Base-by-base conservation (phyloP, 1,284 basidiomycete genomes). In the Pulveroboletus sp. region DNA sequence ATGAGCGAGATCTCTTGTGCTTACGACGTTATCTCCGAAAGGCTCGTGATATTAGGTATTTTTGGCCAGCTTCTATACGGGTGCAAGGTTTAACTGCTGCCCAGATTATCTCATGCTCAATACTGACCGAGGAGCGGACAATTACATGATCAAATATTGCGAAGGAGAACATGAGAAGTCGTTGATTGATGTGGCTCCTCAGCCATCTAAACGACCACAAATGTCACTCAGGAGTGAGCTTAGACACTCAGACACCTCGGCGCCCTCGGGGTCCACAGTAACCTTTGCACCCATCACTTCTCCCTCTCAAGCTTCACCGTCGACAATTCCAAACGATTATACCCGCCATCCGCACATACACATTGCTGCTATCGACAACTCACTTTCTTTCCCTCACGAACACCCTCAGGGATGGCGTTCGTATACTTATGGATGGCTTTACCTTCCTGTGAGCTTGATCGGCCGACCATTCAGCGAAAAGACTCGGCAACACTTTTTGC, bases 331-430 rank as follows among this genome's bases (percentile, higher is more conserved):
- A 28, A 68, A 72, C 2, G 78, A 81, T 55, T 84, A 80, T 64
- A 77, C 72, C 47, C 77, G 78, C 35, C 75, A 73, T 52, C 83
- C 84, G 3, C 83, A 85, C 61, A 85, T 92, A 29, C 92, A 93
- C 67, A 89, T 94, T 46, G 91, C 91, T 52, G 94, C 94, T 12
- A 96, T 96, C 59, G 94, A 96, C 69, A 96, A 96, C 70, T 94
- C 91, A 1, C 81, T 97, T 26, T 92, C 92, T 1, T 97, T 96
- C 68, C 94, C 91, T 40, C 90, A 92, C 61, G 88, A 92, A 66
- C 90, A 96, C 66, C 94, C 94, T 0, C 84, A 86, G 60, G 94
- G 94, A 25, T 95, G 93, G 89, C 83, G 94, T 36, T 87, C 88
- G 24, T 96, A 92, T 68, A 92, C 92, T 0, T 96, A 94, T 66